Percentiles rank a stretch among this genome's conserved stretches.
phyloP scores from a whole-genome alignment of 768 basidiomycete genomes.

The Calocybe cyanea region DNA sequence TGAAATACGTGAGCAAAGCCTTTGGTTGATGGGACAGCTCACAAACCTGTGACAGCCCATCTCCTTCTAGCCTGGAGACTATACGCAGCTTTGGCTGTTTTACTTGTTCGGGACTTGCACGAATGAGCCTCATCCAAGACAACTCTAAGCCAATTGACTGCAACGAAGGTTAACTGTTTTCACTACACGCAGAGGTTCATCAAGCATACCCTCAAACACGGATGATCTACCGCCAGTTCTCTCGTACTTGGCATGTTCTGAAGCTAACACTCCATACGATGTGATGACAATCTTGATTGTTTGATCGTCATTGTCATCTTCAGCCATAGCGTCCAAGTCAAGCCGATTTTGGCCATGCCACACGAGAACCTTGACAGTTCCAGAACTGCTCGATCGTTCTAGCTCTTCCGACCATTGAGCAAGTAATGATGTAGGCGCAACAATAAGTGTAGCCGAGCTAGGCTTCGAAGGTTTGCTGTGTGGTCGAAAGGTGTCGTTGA shows the following conservation, averaged over 20 bases:
- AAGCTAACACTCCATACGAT: conserved; percentile 88
- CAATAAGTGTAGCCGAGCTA: conserved; percentile 75
- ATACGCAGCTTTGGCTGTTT: conserved; percentile 86
- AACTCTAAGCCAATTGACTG: conserved; percentile 79
- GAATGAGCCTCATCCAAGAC: conserved; percentile 94
- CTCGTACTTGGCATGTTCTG: conserved; percentile 75
- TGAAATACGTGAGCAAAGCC: background rate
- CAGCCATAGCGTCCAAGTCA: conserved; percentile 59
- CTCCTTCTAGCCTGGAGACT: conserved; percentile 73
- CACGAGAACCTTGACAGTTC: conserved; percentile 60
- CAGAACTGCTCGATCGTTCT: conserved; percentile 73
- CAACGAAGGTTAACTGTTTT: conserved; percentile 2
- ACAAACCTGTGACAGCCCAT: conserved; percentile 85
- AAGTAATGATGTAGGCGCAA: conserved; percentile 88
- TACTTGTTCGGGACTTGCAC: conserved; percentile 86
- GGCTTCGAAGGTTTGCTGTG: conserved; percentile 26
- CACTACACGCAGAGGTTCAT: background rate
- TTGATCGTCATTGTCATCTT: conserved; percentile 50
- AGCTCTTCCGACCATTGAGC: conserved; percentile 94
- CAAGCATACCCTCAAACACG: conserved; percentile 63
- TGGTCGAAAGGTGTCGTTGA: conserved; percentile 60
- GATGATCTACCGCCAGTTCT: conserved; percentile 51
- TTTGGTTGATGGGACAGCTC: background rate
- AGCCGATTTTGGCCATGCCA: conserved; percentile 89
- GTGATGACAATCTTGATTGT: conserved; percentile 81